Evolutionary conservation across 805 yeast species (phyloP), one percentile per base, ranked within the genome.

Genomic region (Saccharomyces paradoxus): DNA sequence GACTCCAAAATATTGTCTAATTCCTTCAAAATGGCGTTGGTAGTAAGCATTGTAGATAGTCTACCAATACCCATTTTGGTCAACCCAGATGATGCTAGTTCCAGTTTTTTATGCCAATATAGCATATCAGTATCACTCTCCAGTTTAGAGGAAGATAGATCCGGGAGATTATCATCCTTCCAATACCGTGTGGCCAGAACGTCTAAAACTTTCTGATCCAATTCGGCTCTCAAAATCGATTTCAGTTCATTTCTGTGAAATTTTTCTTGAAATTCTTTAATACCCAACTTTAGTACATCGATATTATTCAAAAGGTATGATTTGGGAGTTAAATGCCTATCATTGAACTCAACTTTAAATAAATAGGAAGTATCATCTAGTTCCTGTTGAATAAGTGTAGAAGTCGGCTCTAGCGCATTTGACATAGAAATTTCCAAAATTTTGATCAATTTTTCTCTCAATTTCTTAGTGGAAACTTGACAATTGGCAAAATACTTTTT

Each of bases 61-160:
- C 99, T 79, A 5, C 99, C 99, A 50, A 94, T 86, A 0, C 99
- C 99, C 27, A 89, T 77, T 67, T 92, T 95, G 0, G 99, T 94
- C 51, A 92, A 74, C 44, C 88, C 82, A 12, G 92, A 84, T 0
- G 96, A 81, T 0, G 96, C 80, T 49, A 89, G 75, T 63, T 94
- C 99, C 29, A 94, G 72, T 69, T 89, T 90, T 60, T 86, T 79
- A 55, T 83, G 87, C 99, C 99, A 94, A 65, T 83, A 87, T 17
- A 83, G 72, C 68, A 90, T 63, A 41, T 65, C 68, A 30, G 60
- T 65, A 21, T 86, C 90, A 22, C 79, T 77, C 10, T 77, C 69
- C 41, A 85, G 75, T 46, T 74, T 77, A 10, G 44, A 17, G 1
- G 84, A 75, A 29, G 91, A 72, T 54, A 83, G 85, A 30, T 74